Evolutionary conservation across 1,284 basidiomycete species (phyloP), one percentile per base, ranked within the genome.

Genomic region (Ustilago esculenta): DNA sequence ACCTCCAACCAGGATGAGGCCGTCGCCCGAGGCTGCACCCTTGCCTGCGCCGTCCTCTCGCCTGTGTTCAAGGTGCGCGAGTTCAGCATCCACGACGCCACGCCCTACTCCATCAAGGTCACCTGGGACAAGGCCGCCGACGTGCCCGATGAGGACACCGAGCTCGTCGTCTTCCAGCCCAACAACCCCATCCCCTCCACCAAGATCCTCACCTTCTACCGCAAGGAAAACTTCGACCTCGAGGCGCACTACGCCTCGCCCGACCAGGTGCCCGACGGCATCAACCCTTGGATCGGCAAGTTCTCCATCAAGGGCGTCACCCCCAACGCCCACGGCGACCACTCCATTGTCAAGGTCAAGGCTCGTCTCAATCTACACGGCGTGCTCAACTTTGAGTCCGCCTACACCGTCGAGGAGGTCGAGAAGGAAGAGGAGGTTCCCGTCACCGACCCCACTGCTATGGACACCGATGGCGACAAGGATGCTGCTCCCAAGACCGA

Each of bases 291-390:
- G 73, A 72, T 81, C 27, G 79, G 79, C 52, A 64, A 71, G 52
- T 79, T 79, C 48, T 68, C 70, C 20, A 76, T 81, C 63, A 77
- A 81, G 58, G 72, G 72, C 37, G 79, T 81, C 42, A 75, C 56
- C n/a, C 79, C 79, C 27, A 80, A 75, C 55, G 75, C 75, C 14
- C 41, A 73, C 45, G 79, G 79, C 37, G 79, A 81, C 66, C 78
- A 80, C 72, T 78, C 75, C 18, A 81, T 81, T 57, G 78, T 81
- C 66, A 81, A 81, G 76, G 77, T 81, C 60, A 81, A 81, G 74
- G 77, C 79, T 21, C 70, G 79, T 46, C 72, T 81, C 56, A 81
- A 81, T 59, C 72, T 80, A 35, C 79, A 81, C 74, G 74, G 76
- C 42, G 73, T 81, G 10, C 66, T 81, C 64, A 81, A 78, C 73